Evolutionary conservation across 257 asterid species (phyloP).

Genomic region (Nicotiana benthamiana): DNA sequence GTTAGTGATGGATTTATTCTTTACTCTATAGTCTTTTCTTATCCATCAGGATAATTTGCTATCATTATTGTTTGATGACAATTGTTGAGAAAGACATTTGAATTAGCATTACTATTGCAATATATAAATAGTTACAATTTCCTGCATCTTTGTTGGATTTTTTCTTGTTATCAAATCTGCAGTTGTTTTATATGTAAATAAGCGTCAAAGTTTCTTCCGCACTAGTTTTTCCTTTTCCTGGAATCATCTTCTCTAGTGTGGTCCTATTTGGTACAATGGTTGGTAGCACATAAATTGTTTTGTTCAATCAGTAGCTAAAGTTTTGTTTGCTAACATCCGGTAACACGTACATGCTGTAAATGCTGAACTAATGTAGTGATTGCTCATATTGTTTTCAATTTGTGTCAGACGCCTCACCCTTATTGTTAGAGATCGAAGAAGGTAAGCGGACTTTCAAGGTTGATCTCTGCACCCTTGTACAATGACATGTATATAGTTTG

Average conservation of each 20-base stretch:
- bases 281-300: neutral
- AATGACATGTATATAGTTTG: neutral
- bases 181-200: neutral
- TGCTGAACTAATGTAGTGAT: neutral
- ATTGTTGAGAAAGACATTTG: neutral
- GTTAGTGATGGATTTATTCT: slow-evolving; percentile 37
- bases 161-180: neutral
- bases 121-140: neutral
- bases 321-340: neutral
- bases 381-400: neutral
- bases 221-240: neutral
- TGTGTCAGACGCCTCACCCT: neutral
- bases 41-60: neutral
- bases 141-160: neutral
- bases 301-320: neutral
- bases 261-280: neutral
- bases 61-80: neutral
- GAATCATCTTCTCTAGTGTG: neutral
- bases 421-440: too few relatives aligned
- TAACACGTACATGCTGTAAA: neutral
- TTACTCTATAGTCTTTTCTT: neutral
- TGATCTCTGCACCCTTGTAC: too few relatives aligned
- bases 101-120: neutral
- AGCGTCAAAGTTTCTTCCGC: neutral
- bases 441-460: too few relatives aligned